Base-by-base conservation (phyloP, 257 asterid genomes). In the Primulina huaijiensis region DNA sequence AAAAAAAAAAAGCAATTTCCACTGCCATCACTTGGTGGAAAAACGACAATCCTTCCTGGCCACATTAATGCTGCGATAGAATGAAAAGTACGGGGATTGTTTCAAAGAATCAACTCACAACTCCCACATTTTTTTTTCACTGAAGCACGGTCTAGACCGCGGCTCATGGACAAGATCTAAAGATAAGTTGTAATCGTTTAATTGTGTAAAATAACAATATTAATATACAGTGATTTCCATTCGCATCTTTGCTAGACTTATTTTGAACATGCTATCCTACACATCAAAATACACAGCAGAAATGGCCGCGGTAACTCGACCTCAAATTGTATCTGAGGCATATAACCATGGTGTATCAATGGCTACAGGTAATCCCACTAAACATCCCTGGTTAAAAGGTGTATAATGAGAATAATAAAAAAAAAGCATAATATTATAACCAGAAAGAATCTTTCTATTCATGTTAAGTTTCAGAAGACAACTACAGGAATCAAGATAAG, bases 251-350 rank as follows among this genome's bases (percentile, higher is more conserved):
- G 56, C 58, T 60, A 43, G 58, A 21, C 43, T 40, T 75, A 34
- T 1, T 62, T 62, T 68, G 3, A 17, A 60, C 50, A 67, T 29
- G 3, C 16, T 8, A 53, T 67, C 50, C 27, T 37, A 52, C 19
- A 57, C 62, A 67, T 31, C 50, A 50, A 53, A 68, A 62, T 75
- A 8, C 71, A 63, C 67, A 68, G 62, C 61, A 37, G 12, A 62
- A 62, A 25, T 8, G 30, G 46, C 31, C 29, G 68, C 23, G 29
- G 27, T 6, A 62, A 50, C 68, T 60, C 5, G 10, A 7, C 25
- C 30, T 21, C 37, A 30, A 4, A 53, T 19, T 61, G 50, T 59
- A 21, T 43, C 17, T 59, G 37, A 25, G 20, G 7, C 30, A 27
- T 3, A 52, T 60, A 25, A 34, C 61, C 58, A n/a, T 14, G 8